Conservation (phyloP, 2,329 filamentous ascomycete genomes). For the Sporothrix inflata region DNA sequence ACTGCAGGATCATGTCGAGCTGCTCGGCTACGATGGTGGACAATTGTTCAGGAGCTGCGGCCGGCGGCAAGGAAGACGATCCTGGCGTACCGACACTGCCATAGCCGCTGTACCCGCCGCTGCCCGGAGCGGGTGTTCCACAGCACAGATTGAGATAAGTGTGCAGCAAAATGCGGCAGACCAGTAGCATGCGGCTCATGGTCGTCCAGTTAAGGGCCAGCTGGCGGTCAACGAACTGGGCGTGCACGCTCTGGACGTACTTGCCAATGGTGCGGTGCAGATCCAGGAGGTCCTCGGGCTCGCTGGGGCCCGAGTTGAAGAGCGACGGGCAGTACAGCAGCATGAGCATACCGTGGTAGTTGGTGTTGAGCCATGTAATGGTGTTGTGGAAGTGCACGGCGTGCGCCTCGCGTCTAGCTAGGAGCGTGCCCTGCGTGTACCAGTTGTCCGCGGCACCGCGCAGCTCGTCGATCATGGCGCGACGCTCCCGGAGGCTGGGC, state of each 20-base stretch:
- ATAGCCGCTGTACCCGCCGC: not conserved
- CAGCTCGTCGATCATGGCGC: slow-evolving; percentile 42
- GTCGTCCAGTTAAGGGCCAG: slow-evolving; percentile 50
- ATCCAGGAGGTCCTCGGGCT: slow-evolving; percentile 40
- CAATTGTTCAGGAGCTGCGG: not conserved
- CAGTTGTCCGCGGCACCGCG: slow-evolving; percentile 50
- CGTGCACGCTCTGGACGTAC: slow-evolving; percentile 47
- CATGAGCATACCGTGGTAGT: slow-evolving; percentile 51
- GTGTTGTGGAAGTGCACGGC: slow-evolving; percentile 52
- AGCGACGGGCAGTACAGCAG: slow-evolving; percentile 49
- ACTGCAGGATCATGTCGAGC: slow-evolving; percentile 29
- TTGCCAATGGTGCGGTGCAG: slow-evolving; percentile 47
- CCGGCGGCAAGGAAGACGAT: not conserved
- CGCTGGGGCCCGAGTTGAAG: slow-evolving; percentile 43
- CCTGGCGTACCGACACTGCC: not conserved
- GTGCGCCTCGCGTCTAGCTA: slow-evolving; percentile 47
- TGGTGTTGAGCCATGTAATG: slow-evolving; percentile 49
- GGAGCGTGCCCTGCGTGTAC: slow-evolving; percentile 51
- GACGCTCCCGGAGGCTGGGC: slow-evolving; percentile 39
- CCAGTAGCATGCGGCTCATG: slow-evolving; percentile 45
- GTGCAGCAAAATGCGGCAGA: slow-evolving; percentile 45
- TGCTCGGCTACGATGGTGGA: slow-evolving; percentile 26
- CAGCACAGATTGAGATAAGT: slow-evolving; percentile 30
- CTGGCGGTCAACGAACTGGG: slow-evolving; percentile 48
- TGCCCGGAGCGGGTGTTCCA: not conserved